Evolutionary conservation across 805 yeast genomes (phyloP).

Genomic region (Pichia californica): DNA sequence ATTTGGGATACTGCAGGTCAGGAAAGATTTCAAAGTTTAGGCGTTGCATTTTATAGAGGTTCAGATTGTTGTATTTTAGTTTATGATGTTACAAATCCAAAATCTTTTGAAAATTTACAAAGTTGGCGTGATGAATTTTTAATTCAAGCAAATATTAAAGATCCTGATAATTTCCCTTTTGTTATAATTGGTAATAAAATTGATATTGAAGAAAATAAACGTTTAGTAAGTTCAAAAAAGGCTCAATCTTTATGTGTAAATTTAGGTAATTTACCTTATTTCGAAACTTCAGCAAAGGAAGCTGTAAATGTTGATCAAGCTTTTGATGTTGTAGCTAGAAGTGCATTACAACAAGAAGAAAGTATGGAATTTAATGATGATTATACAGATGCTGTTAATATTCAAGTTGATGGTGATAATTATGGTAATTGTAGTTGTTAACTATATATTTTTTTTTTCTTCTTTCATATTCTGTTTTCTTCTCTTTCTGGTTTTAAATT

Average conservation of each 20-base stretch:
- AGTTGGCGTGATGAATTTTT: slow-evolving; percentile 95
- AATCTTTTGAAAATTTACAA: slow-evolving; percentile 82
- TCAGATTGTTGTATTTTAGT: slow-evolving; percentile 97
- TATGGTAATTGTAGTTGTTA: slow-evolving; percentile 62
- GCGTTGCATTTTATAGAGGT: slow-evolving; percentile 95
- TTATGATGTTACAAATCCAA: slow-evolving; percentile 91
- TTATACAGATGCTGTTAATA: slow-evolving; percentile 93
- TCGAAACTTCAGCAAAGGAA: slow-evolving; percentile 97
- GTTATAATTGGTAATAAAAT: slow-evolving; percentile 92
- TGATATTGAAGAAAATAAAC: slow-evolving; percentile 87
- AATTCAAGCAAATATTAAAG: slow-evolving; percentile 85
- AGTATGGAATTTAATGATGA: slow-evolving; percentile 88
- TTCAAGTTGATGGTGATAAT: slow-evolving; percentile 79
- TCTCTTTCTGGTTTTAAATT: too few species aligned
- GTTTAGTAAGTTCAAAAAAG: slow-evolving; percentile 56
- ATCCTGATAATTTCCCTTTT: slow-evolving; percentile 94
- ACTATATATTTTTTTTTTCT: neutral
- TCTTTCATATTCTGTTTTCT: neutral
- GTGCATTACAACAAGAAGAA: slow-evolving; percentile 93
- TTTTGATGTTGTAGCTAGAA: slow-evolving; percentile 90
- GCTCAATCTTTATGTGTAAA: slow-evolving; percentile 37
- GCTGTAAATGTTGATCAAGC: slow-evolving; percentile 93
- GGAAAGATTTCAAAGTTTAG: slow-evolving; percentile 92
- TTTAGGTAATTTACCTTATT: slow-evolving; percentile 73
- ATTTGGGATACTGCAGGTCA: slow-evolving; percentile 99